Evolutionary conservation across 805 yeast genomes (phyloP), one percentile per base, ranked within the genome.

Genomic region (Zygosaccharomyces kombuchaensis): DNA sequence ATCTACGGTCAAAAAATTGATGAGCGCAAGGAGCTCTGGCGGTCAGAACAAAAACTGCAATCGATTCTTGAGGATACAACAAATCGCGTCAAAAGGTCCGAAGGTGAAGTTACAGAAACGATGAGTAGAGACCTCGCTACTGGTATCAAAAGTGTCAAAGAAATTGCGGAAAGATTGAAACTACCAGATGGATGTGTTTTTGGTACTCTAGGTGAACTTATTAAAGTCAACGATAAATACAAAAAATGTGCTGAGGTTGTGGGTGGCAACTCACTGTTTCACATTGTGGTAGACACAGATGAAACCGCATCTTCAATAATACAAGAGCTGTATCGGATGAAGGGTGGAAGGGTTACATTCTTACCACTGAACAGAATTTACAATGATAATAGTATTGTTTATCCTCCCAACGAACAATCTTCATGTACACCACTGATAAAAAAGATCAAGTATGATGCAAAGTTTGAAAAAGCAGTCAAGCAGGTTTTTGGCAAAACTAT

Each of bases 201-300:
- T 65, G 99, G 99, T 0, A 82, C 95, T 0, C 65, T 93, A 13
- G 93, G 95, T 32, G 96, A 89, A 52, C 70, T 93, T 26, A 84
- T 93, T 43, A 75, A 75, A 46, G 91, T 87, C 3, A 84, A 84
- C 52, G 89, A 84, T 44, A 86, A 86, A 57, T 90, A 87, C 60
- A 83, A 83, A 58, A 76, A 81, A 1, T 96, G 97, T 1, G 87
- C 83, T 1, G 98, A 93, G 61, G 90, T 85, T 1, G 77, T 88
- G 39, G 97, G 95, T 17, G 97, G 97, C 1, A 81, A 78, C 49
- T 77, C 95, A 2, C 68, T 93, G 43, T 90, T 89, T 58, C 87
- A 91, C 61, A 80, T 91, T 25, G 93, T 93, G 19, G 98, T 91
- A 10, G 96, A 89, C 58, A 81, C 75, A 34, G 96, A 91, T 50